Evolutionary conservation across 2,329 filamentous ascomycete species (phyloP).

Genomic region (Magnaporthiopsis rhizophila): DNA sequence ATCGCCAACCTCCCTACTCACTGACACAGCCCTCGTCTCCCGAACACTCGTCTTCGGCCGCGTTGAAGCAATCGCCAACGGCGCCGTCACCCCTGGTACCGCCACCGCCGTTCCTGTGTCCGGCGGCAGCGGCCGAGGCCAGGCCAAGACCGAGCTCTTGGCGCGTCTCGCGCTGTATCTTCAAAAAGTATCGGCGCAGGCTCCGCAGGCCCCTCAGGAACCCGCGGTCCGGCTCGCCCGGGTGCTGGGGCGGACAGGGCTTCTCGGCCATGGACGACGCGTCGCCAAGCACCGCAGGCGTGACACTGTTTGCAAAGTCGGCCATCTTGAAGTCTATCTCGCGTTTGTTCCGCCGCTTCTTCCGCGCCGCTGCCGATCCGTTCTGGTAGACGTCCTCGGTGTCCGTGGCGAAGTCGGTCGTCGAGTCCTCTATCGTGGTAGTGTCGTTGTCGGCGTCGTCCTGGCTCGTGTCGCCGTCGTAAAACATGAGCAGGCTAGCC

Average conservation of each 20-base stretch:
- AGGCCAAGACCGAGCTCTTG: slow-evolving; percentile 37
- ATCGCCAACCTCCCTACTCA: slow-evolving; percentile 15
- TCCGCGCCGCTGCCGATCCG: slow-evolving; percentile 27
- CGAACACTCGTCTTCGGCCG: slow-evolving; percentile 6
- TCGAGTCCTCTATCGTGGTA: slow-evolving; percentile 43
- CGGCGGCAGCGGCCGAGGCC: slow-evolving; percentile 1
- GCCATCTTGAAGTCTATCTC: slow-evolving; percentile 93
- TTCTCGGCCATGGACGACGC: slow-evolving; percentile 29
- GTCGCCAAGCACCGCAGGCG: slow-evolving; percentile 63
- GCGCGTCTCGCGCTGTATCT: slow-evolving; percentile 73
- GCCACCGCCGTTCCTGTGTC: slow-evolving; percentile 10
- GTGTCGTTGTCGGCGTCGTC: slow-evolving; percentile 39
- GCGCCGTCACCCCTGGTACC: slow-evolving; percentile 6
- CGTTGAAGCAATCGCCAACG: background rate
- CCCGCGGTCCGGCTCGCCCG: slow-evolving; percentile 73
- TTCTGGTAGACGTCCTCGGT: slow-evolving; percentile 36
- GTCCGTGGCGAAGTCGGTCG: slow-evolving; percentile 51
- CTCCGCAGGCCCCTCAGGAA: slow-evolving; percentile 80
- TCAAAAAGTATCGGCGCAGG: slow-evolving; percentile 74
- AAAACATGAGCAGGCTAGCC: slow-evolving; percentile 88
- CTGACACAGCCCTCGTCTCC: slow-evolving; percentile 25
- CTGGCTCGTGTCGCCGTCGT: slow-evolving; percentile 69
- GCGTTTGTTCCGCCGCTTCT: slow-evolving; percentile 39
- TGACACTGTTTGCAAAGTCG: slow-evolving; percentile 96
- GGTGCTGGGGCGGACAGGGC: slow-evolving; percentile 73